phyloP scores from a whole-genome alignment of 176 grass and related monocot species.

The Dendrocalamus sinicus region DNA sequence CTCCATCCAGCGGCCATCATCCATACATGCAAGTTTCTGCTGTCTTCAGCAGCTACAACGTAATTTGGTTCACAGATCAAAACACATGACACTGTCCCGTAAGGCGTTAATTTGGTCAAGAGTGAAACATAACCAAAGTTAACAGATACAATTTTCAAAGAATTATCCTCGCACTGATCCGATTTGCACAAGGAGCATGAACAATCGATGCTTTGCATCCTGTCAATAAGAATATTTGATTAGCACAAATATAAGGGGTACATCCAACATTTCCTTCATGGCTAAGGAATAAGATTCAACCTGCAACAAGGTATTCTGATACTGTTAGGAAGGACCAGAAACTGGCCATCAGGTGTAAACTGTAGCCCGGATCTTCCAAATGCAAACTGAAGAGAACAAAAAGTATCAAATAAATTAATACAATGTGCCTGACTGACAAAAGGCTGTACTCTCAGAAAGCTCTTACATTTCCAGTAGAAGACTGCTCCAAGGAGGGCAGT shows the following conservation, averaged over 20 bases:
- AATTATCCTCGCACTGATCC: too few relatives aligned
- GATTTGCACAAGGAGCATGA: too few relatives aligned
- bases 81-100: slow-evolving; percentile 64
- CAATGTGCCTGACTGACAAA: slow-evolving; percentile 4
- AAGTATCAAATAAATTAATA: slow-evolving; percentile 15
- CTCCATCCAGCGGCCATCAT: slow-evolving; percentile 71
- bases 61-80: slow-evolving; percentile 84
- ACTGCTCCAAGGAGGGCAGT: slow-evolving; percentile 55
- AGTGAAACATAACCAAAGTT: not conserved
- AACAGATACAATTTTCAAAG: too few relatives aligned
- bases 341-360: slow-evolving; percentile 67
- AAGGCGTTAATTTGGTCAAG: slow-evolving; percentile 62
- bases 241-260: slow-evolving; percentile 35
- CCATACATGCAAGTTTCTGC: slow-evolving; percentile 81
- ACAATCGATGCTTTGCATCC: slow-evolving; percentile 59
- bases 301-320: slow-evolving; percentile 82
- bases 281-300: slow-evolving; percentile 54
- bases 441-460: slow-evolving; percentile 7
- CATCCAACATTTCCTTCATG: slow-evolving; percentile 36
- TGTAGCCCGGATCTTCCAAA: slow-evolving; percentile 72
- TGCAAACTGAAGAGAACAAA: slow-evolving; percentile 56
- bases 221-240: slow-evolving; percentile 54
- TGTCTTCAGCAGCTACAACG: slow-evolving; percentile 63
- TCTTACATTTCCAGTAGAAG: slow-evolving; percentile 67
- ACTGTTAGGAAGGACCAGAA: slow-evolving; percentile 65